These are phyloP conservation scores for Ascobolus immersus DNA, from an alignment of 495 filamentous ascomycete species.

Conservation along the genomic window DNA sequence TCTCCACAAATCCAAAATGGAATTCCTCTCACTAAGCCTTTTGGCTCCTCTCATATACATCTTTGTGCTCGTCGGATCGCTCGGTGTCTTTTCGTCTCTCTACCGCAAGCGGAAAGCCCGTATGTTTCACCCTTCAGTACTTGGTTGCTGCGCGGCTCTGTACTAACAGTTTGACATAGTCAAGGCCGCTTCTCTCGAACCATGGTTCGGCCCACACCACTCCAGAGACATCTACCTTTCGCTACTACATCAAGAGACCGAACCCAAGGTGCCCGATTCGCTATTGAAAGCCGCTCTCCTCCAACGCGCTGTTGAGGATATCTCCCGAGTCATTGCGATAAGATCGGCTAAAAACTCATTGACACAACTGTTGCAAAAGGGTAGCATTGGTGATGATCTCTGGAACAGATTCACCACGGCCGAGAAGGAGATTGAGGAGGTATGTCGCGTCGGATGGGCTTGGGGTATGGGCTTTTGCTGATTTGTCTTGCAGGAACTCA, in stretches of 20 bases:
- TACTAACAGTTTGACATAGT: conserved; percentile 19
- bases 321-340: conserved; percentile 65
- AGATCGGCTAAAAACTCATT: conserved; percentile 64
- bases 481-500: conserved; percentile 29
- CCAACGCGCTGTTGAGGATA: conserved; percentile 71
- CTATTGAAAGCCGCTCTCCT: conserved; percentile 76
- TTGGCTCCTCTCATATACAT: conserved; percentile 44
- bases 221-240: conserved; percentile 86
- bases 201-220: conserved; percentile 77
- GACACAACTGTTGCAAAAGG: conserved; percentile 55
- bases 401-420: conserved; percentile 79
- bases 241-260: conserved; percentile 59
- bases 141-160: too few species aligned
- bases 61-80: conserved; percentile 56
- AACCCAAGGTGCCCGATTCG: conserved; percentile 48
- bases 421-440: conserved; percentile 90
- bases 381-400: conserved; percentile 84
- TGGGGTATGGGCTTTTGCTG: not conserved
- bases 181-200: conserved; percentile 53
- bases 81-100: conserved; percentile 71
- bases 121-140: conserved; percentile 23
- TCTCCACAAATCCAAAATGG: too few species aligned
- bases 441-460: conserved; percentile 3
- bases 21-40: conserved; percentile 14
- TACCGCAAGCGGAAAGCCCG: conserved; percentile 83